phyloP scores from a whole-genome alignment of 768 basidiomycete genomes.

The Sarcodon sp. region DNA sequence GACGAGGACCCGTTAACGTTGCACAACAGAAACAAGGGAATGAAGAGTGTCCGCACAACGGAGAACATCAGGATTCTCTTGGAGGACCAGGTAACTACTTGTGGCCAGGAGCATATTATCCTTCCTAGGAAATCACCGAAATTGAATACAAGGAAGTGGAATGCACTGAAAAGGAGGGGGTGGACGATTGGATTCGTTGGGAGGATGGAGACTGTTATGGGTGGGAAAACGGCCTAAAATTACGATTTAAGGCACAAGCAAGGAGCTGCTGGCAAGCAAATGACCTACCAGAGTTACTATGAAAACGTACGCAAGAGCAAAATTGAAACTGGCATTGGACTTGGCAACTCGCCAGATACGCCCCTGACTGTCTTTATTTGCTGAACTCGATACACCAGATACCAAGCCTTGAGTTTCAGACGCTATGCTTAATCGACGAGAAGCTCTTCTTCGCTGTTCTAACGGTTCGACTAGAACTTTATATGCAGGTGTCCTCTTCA shows the following conservation, averaged over 20 bases:
- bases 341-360: conserved; percentile 40
- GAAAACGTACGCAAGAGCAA: conserved; percentile 69
- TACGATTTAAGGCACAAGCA: conserved; percentile 1
- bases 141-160: conserved; percentile 72
- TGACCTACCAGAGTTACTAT: conserved; percentile 62
- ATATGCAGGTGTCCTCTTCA: conserved; percentile 49
- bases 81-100: conserved; percentile 56
- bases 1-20: conserved; percentile 46
- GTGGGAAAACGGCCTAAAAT: conserved; percentile 70
- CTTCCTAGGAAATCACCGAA: conserved; percentile 61
- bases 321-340: conserved; percentile 54
- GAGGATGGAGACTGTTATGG: conserved; percentile 67
- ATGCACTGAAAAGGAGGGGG: conserved; percentile 69
- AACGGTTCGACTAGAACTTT: conserved; percentile 34
- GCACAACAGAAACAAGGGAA: conserved; percentile 82
- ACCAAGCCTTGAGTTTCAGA: conserved; percentile 23
- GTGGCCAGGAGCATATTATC: conserved; percentile 52
- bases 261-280: background rate
- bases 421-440: conserved; percentile 5
- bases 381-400: conserved; percentile 13
- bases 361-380: conserved; percentile 22
- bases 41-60: conserved; percentile 62
- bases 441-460: conserved; percentile 9
- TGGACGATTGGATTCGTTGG: conserved; percentile 56
- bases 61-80: conserved; percentile 50